Evolutionary conservation across 2,329 filamentous ascomycete species (phyloP), one percentile per base, ranked within the genome.

Genomic region (Venturia pyrina): DNA sequence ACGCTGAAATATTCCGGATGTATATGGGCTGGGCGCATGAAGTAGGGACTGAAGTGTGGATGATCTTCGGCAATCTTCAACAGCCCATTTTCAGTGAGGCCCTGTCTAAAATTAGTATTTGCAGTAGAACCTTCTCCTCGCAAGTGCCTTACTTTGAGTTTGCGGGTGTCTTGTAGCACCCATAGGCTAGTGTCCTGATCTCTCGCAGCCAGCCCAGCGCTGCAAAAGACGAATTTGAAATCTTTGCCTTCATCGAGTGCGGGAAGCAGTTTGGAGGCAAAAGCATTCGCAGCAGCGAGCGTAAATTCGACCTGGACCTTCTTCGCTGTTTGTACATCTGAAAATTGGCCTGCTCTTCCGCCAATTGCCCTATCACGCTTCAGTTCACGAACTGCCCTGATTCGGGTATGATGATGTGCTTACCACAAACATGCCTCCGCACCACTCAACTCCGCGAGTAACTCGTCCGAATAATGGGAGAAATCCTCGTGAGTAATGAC

Each of bases 401-500:
- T 37, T 40, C 19, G 34, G 21, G 21, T 7, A 21, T 34, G 5
- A 13, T 1, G 3, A 50, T 19, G 6, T 37, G 17, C 32, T 37
- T 28, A 65, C 89, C 89, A 93, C 1, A 92, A 86, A 67, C 86
- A 89, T 1, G 87, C 89, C 8, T 82, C 77, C 0, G 88, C 89
- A 28, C 84, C 88, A 63, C 81, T 79, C 0, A 93, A 78, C 71
- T 87, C 78, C 2, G 77, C 74, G 10, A 91, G 78, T 2, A 91
- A 69, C 0, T 79, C 78, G 28, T 81, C 70, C 44, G 83, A 81
- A 72, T 90, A 92, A 0, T 74, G 77, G 19, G 32, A 37, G 71
- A 89, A 92, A 73, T 92, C 87, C 17, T 82, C 80, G 72, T 91
- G 88, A 21, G 87, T 77, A 68, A 91, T 87, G 66, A 91, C 85